These are phyloP conservation scores for Panicum virgatum DNA, from an alignment of 202 grass and related monocot species.

Conservation along the genomic window DNA sequence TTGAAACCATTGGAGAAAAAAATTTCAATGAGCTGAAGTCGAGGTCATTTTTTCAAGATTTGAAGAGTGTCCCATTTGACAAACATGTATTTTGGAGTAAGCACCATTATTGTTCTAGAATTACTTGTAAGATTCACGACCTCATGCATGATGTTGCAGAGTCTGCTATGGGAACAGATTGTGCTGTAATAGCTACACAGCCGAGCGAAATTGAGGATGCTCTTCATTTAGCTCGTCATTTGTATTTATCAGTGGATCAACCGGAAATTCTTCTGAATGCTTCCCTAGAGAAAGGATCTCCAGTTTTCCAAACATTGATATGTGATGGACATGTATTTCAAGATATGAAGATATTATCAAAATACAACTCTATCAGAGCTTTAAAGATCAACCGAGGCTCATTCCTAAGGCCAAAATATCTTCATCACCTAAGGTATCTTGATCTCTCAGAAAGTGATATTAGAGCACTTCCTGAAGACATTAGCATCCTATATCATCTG, in stretches of 20 bases:
- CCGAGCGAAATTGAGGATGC: fast-evolving
- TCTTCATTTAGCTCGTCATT: not conserved
- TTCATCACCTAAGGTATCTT: conserved; percentile 47
- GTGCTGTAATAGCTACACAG: not conserved
- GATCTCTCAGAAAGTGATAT: fast-evolving
- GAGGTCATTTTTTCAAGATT: conserved; percentile 45
- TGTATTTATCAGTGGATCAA: fast-evolving
- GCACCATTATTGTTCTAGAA: too few species aligned
- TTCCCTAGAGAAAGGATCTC: not conserved
- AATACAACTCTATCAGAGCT: not conserved
- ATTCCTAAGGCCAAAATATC: not conserved
- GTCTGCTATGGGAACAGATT: not conserved
- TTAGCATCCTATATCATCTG: conserved; percentile 32
- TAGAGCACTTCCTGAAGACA: not conserved
- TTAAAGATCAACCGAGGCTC: fast-evolving
- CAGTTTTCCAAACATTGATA: not conserved
- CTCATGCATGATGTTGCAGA: conserved; percentile 27
- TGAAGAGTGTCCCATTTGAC: not conserved
- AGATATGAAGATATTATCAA: not conserved
- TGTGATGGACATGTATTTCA: not conserved
- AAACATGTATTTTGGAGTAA: too few species aligned
- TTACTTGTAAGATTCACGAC: conserved; percentile 12
- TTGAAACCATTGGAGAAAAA: not conserved
- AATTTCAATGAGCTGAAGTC: conserved; percentile 17
- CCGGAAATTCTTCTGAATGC: not conserved